These are phyloP conservation scores for Sphaerostilbella broomeana DNA, from an alignment of 2,329 filamentous ascomycete genomes.

Conservation along the genomic window DNA sequence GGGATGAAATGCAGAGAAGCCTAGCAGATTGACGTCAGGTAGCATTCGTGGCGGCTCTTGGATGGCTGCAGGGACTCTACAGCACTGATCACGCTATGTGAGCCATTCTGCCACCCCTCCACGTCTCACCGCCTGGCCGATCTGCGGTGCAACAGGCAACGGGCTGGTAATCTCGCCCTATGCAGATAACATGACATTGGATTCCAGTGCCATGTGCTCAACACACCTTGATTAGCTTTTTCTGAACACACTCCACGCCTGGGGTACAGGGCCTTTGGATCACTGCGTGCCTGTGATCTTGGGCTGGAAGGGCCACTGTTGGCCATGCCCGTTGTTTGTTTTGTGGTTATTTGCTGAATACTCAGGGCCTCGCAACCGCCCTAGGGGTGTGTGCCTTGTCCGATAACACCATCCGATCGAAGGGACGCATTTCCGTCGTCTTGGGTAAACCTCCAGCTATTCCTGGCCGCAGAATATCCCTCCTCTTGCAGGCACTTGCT, in stretches of 20 bases:
- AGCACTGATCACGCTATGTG: constrained; percentile 10
- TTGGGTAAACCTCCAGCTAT: not conserved
- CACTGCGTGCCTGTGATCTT: not conserved
- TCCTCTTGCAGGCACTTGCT: not conserved
- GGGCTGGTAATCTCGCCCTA: not conserved
- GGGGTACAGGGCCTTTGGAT: not conserved
- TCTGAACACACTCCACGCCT: constrained; percentile 3
- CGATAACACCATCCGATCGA: not conserved
- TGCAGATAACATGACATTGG: not conserved
- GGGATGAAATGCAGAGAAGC: no score
- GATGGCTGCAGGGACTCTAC: constrained; percentile 9
- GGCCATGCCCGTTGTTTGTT: not conserved
- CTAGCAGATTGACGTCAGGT: constrained; percentile 12
- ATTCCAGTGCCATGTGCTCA: constrained; percentile 4
- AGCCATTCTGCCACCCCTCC: constrained; percentile 4
- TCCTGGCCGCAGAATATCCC: not conserved
- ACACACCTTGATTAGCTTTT: no score
- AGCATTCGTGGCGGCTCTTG: constrained; percentile 12
- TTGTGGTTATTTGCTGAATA: not conserved
- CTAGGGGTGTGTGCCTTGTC: not conserved
- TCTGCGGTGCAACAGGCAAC: constrained; percentile 1
- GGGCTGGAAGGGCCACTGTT: not conserved
- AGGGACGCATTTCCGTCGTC: no score
- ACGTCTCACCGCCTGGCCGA: constrained; percentile 7
- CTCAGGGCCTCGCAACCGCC: not conserved